A percentile compares a stretch with the other conserved stretches of the same genome.
phyloP scores from a whole-genome alignment of 169 alveolate genomes.

The Prorocentrum cordatum region DNA sequence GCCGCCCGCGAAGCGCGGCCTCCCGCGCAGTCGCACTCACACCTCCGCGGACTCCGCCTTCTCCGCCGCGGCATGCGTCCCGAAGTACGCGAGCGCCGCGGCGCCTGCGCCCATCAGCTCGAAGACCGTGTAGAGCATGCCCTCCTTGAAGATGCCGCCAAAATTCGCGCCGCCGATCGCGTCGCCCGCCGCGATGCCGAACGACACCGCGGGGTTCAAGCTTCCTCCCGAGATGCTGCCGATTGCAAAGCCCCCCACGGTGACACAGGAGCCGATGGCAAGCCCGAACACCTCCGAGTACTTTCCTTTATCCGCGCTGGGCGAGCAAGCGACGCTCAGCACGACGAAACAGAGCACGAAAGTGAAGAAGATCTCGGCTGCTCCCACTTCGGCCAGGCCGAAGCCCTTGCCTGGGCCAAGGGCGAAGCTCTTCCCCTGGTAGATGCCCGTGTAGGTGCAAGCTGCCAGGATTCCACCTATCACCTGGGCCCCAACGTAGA shows the following conservation, averaged over 20 bases:
- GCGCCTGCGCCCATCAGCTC: too few species aligned
- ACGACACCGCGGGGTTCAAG: slow-evolving; percentile 56
- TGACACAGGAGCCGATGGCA: slow-evolving; percentile 54
- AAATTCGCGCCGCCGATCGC: too few species aligned
- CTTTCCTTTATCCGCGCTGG: not conserved
- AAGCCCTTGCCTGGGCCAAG: not conserved
- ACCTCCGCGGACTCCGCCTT: too few species aligned
- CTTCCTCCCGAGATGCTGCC: slow-evolving; percentile 54
- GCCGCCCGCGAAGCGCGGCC: too few species aligned
- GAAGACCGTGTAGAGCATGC: too few species aligned
- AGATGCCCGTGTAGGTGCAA: not conserved
- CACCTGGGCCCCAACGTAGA: slow-evolving; percentile 15
- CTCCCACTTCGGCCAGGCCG: not conserved
- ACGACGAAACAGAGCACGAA: slow-evolving; percentile 49
- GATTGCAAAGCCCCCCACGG: slow-evolving; percentile 54
- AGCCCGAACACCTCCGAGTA: slow-evolving; percentile 22
- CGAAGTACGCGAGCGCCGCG: too few species aligned
- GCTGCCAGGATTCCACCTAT: slow-evolving; percentile 26
- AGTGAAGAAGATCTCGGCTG: slow-evolving; percentile 44
- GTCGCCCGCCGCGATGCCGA: too few species aligned
- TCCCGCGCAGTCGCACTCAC: too few species aligned
- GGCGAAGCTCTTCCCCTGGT: not conserved
- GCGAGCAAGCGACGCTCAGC: slow-evolving; percentile 28
- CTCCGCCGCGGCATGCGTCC: too few species aligned
- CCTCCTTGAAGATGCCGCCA: too few species aligned